phyloP scores from a whole-genome alignment of 768 basidiomycete species.

The Trametes meyenii region DNA sequence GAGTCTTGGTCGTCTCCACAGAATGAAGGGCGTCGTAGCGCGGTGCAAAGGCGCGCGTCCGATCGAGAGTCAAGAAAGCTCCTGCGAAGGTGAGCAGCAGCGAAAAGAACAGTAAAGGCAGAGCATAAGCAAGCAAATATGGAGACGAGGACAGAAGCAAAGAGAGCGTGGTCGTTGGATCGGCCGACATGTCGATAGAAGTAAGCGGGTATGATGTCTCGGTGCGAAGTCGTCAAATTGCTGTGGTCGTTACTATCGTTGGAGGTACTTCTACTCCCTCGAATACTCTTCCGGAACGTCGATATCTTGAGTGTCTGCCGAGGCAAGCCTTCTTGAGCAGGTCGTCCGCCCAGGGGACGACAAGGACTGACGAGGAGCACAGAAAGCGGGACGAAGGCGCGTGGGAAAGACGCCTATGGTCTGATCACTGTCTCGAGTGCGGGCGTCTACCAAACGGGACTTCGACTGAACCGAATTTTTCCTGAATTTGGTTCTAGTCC shows the following conservation, averaged over 20 bases:
- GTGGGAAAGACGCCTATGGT: constrained; percentile 6
- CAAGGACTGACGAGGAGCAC: constrained; percentile 4
- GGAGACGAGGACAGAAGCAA: constrained; percentile 50
- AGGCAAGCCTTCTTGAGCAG: background rate
- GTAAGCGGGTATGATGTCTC: constrained; percentile 1
- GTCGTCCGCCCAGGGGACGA: background rate
- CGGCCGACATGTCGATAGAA: constrained; percentile 18
- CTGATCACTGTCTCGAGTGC: background rate
- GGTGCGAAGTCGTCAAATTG: constrained; percentile 14
- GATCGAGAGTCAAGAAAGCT: constrained; percentile 72
- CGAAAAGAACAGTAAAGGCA: constrained; percentile 65
- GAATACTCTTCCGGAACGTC: background rate
- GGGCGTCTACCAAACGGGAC: background rate
- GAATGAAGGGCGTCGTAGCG: constrained; percentile 36
- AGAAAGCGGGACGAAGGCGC: background rate
- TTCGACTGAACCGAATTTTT: constrained; percentile 1
- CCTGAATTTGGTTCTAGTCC: background rate
- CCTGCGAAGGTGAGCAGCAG: constrained; percentile 63
- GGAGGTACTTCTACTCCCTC: background rate
- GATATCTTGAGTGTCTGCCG: background rate
- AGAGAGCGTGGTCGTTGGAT: constrained; percentile 21
- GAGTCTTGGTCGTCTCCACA: constrained; percentile 27
- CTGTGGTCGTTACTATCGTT: constrained; percentile 9
- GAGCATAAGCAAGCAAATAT: constrained; percentile 56
- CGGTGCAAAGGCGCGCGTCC: constrained; percentile 62